A percentile compares a stretch with the other conserved stretches of the same genome.
Conservation (phyloP, 495 filamentous ascomycete genomes). For the Neurospora sp. region DNA sequence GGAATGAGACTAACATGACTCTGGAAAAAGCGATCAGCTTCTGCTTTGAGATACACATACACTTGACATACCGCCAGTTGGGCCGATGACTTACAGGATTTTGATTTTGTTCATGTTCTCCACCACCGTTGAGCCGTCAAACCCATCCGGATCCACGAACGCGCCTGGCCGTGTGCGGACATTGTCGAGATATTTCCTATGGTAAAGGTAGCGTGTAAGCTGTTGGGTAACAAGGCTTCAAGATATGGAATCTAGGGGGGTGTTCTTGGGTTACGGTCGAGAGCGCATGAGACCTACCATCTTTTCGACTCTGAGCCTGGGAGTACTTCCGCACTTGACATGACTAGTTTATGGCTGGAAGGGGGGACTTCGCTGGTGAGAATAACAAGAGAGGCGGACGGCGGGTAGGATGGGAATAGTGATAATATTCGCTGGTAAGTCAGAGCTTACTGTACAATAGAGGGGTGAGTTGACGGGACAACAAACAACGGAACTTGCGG, state of each 20-base stretch:
- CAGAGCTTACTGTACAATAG: neutral
- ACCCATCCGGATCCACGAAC: constrained; percentile 62
- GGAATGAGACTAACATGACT: constrained; percentile 16
- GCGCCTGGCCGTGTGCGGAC: constrained; percentile 68
- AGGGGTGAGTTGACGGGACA: neutral
- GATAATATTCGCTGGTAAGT: neutral
- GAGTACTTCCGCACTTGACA: constrained; percentile 17
- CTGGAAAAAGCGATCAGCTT: neutral
- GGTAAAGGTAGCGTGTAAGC: neutral
- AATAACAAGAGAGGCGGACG: neutral
- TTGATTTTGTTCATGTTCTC: constrained; percentile 44
- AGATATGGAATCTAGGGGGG: neutral
- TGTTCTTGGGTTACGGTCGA: neutral
- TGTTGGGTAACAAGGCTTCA: neutral
- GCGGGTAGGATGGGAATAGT: neutral
- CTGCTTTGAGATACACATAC: neutral
- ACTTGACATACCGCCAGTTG: neutral
- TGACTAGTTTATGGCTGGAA: constrained; percentile 18
- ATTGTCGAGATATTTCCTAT: constrained; percentile 66
- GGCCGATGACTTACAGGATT: constrained; percentile 14
- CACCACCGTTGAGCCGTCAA: constrained; percentile 51
- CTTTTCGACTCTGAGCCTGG: constrained; percentile 16
- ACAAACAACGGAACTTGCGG: neutral
- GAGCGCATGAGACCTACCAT: constrained; percentile 12
- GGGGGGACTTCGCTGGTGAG: neutral